phyloP scores from a whole-genome alignment of 164 flowering plant genomes.

The Vitis vinifera region ASM3070453v1 NC_081805.1:5858501-5859000 shows the following conservation, averaged over 20 bases:
- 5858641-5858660: not conserved
- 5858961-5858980: not conserved
- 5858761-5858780: conserved; percentile 69
- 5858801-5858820: conserved; percentile 85
- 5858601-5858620: too few relatives aligned
- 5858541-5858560: too few relatives aligned
- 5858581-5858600: too few relatives aligned
- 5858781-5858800: conserved; percentile 88
- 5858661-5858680: not conserved
- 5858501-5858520: not conserved
- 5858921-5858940: not conserved
- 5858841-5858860: conserved; percentile 99
- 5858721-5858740: conserved; percentile 86
- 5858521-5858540: not conserved
- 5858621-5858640: too few relatives aligned
- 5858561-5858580: too few relatives aligned
- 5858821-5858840: conserved; percentile 97
- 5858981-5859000: not conserved
- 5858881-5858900: conserved; percentile 90
- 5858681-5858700: conserved; percentile 41
- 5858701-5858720: conserved; percentile 92
- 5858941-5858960: not conserved
- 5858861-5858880: conserved; percentile 99
- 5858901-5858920: not conserved
- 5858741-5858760: conserved; percentile 82